These are phyloP conservation scores for Hydnomerulius pinastri DNA, from an alignment of 768 basidiomycete genomes.

Conservation along the genomic window DNA sequence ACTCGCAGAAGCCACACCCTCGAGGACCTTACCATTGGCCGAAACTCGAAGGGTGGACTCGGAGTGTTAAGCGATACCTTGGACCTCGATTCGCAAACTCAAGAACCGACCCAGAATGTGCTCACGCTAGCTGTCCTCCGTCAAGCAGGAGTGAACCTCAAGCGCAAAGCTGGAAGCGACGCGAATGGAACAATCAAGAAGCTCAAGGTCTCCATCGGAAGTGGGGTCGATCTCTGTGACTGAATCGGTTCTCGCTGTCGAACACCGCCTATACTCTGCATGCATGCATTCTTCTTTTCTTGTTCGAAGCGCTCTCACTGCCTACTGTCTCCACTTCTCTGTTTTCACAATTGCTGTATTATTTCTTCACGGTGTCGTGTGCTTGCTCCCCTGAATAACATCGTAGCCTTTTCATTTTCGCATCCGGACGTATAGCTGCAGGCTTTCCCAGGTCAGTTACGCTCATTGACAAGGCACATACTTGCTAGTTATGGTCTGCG, in stretches of 20 bases:
- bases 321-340: background rate
- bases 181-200: constrained; percentile 45
- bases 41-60: background rate
- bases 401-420: too few species aligned
- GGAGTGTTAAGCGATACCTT: constrained; percentile 2
- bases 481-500: too few species aligned
- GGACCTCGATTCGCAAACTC: constrained; percentile 38
- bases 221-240: constrained; percentile 75
- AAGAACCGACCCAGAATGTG: constrained; percentile 39
- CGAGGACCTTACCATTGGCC: background rate
- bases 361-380: too few species aligned
- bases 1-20: constrained; percentile 2
- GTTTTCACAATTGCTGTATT: too few species aligned
- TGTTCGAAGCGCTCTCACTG: too few species aligned
- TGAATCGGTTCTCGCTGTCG: constrained; percentile 31
- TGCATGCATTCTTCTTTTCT: too few species aligned
- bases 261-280: too few species aligned
- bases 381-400: background rate
- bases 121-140: constrained; percentile 12
- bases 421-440: too few species aligned
- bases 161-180: constrained; percentile 33
- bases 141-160: constrained; percentile 29
- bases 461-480: too few species aligned
- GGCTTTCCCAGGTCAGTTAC: too few species aligned
- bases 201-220: constrained; percentile 70